A percentile compares a stretch with the other conserved stretches of the same genome.
Conservation (phyloP, 768 basidiomycete genomes). For the Amanita rimosa region DNA sequence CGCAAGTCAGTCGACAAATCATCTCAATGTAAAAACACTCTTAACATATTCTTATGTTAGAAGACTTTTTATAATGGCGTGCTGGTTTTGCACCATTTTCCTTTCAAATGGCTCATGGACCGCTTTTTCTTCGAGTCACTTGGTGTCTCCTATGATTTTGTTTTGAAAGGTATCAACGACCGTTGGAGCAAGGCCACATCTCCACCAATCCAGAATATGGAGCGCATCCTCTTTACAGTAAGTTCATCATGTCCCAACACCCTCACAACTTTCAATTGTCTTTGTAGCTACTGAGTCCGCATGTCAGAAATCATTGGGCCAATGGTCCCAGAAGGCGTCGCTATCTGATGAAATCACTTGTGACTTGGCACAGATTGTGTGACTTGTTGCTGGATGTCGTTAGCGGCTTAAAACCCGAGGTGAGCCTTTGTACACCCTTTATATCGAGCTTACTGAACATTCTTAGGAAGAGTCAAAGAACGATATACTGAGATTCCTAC, state of each 20-base stretch:
- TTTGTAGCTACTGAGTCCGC: conserved; percentile 42
- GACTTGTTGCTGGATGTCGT: conserved; percentile 28
- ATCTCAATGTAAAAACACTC: not conserved
- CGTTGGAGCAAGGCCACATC: conserved; percentile 26
- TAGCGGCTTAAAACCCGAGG: conserved; percentile 18
- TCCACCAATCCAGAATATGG: conserved; percentile 28
- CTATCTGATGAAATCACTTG: conserved; percentile 47
- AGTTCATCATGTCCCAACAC: conserved; percentile 4
- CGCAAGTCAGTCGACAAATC: conserved; percentile 34
- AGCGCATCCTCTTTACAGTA: conserved; percentile 33
- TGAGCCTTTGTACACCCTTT: conserved; percentile 8
- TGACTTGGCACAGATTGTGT: conserved; percentile 60
- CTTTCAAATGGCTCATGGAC: conserved; percentile 44
- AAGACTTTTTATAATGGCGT: conserved; percentile 47
- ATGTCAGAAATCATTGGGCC: conserved; percentile 51
- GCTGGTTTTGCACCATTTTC: conserved; percentile 38
- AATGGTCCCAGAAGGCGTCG: conserved; percentile 62
- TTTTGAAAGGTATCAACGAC: conserved; percentile 25
- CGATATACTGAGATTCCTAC: conserved; percentile 29
- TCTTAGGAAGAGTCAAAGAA: conserved; percentile 19
- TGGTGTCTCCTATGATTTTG: conserved; percentile 38
- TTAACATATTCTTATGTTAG: conserved; percentile 19
- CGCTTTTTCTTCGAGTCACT: conserved; percentile 55
- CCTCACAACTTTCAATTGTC: conserved; percentile 1
- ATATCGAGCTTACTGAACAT: not conserved